Conservation (phyloP, 2,329 filamentous ascomycete genomes). For the Trichoderma sp. region DNA sequence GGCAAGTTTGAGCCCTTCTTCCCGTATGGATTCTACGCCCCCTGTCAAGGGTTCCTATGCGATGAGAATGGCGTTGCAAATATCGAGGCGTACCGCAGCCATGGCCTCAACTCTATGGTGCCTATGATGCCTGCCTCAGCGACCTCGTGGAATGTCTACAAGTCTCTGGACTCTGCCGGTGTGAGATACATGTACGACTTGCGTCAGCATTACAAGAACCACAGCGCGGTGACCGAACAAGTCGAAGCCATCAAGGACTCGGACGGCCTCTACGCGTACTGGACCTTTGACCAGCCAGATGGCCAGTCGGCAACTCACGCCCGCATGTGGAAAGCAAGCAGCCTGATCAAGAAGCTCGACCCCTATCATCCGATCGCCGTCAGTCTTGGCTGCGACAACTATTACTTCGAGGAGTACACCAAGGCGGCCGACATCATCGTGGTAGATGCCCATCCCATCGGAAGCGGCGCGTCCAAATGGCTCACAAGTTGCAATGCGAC, state of each 20-base stretch:
- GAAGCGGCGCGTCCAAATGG: conserved; percentile 59
- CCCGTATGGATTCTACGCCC: conserved; percentile 48
- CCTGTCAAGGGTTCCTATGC: conserved; percentile 47
- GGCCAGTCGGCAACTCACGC: conserved; percentile 58
- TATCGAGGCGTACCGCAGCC: conserved; percentile 39
- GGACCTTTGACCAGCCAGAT: conserved; percentile 53
- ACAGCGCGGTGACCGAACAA: conserved; percentile 43
- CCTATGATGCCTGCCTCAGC: conserved; percentile 43
- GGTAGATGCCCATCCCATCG: conserved; percentile 62
- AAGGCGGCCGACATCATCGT: conserved; percentile 60
- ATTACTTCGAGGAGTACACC: conserved; percentile 59
- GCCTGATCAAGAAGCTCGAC: conserved; percentile 52
- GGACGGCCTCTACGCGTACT: conserved; percentile 47
- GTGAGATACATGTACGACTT: conserved; percentile 50
- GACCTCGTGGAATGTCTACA: conserved; percentile 39
- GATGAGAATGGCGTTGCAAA: conserved; percentile 36
- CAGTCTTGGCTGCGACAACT: conserved; percentile 63
- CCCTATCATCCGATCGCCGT: conserved; percentile 63
- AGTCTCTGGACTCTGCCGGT: conserved; percentile 43
- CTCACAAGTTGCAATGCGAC: conserved; percentile 59
- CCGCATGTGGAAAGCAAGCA: conserved; percentile 45
- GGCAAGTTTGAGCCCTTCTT: conserved; percentile 44
- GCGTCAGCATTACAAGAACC: conserved; percentile 47
- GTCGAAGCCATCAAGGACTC: conserved; percentile 44
- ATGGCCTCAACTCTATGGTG: conserved; percentile 49